Evolutionary conservation across 2,329 filamentous ascomycete genomes (phyloP).

Genomic region (Tolypocladium album): DNA sequence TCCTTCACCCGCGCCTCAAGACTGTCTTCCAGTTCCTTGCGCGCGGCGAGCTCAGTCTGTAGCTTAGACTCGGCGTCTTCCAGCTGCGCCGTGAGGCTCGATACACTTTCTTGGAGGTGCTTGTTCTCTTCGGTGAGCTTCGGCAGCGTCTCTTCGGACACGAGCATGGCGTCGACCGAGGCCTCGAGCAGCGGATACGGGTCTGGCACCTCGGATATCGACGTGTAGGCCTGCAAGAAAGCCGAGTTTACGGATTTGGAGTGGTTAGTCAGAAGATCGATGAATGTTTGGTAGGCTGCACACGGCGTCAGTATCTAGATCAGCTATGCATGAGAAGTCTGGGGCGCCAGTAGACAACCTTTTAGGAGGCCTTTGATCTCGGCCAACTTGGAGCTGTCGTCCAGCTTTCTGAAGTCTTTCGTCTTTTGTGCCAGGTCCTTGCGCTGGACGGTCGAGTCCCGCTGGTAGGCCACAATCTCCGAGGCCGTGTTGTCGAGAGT

Average conservation of each 20-base stretch:
- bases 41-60: slow-evolving; percentile 63
- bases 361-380: slow-evolving; percentile 89
- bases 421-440: slow-evolving; percentile 99
- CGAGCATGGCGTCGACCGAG: slow-evolving; percentile 84
- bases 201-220: slow-evolving; percentile 89
- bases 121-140: slow-evolving; percentile 83
- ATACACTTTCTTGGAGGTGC: slow-evolving; percentile 70
- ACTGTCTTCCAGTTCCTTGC: slow-evolving; percentile 65
- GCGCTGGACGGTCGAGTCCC: slow-evolving; percentile 88
- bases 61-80: slow-evolving; percentile 73
- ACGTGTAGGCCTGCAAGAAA: slow-evolving; percentile 87
- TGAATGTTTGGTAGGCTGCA: slow-evolving; percentile 89
- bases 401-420: slow-evolving; percentile 91
- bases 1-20: slow-evolving; percentile 78
- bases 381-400: slow-evolving; percentile 73
- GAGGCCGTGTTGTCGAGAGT: slow-evolving; percentile 88
- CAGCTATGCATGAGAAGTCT: background rate
- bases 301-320: slow-evolving; percentile 7
- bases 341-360: slow-evolving; percentile 33
- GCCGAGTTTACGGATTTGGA: slow-evolving; percentile 89
- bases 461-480: slow-evolving; percentile 85
- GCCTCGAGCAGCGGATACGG: slow-evolving; percentile 94
- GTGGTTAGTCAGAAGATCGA: slow-evolving; percentile 91
- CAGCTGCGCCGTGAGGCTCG: slow-evolving; percentile 65
- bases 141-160: slow-evolving; percentile 85